Conservation (phyloP, 306 rosid genomes). For the Delonix regia region DNA sequence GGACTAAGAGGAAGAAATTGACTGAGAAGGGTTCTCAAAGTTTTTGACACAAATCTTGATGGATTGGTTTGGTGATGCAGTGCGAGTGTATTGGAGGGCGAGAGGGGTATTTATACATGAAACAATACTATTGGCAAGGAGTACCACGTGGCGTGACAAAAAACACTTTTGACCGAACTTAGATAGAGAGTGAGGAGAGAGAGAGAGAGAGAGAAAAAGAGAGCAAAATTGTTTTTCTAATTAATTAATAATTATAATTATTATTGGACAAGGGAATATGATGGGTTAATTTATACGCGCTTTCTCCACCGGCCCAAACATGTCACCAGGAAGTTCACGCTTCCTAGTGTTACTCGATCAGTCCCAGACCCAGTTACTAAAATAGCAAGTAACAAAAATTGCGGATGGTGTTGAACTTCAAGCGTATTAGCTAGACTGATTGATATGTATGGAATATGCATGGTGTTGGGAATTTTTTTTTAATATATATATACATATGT, state of each 20-base stretch:
- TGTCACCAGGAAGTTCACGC: slow-evolving; percentile 33
- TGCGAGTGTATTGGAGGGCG: slow-evolving; percentile 32
- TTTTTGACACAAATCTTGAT: slow-evolving; percentile 30
- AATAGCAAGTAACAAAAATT: background rate
- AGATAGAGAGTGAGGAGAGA: background rate
- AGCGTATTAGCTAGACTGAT: background rate
- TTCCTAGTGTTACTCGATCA: slow-evolving; percentile 20
- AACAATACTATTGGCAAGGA: slow-evolving; percentile 4
- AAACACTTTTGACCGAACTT: background rate
- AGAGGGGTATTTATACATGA: slow-evolving; percentile 40
- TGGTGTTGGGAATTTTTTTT: too few species aligned
- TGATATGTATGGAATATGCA: background rate
- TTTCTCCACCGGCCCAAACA: slow-evolving; percentile 57
- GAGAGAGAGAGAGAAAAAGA: background rate
- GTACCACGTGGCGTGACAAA: background rate
- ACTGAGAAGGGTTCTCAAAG: slow-evolving; percentile 15
- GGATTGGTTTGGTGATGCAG: slow-evolving; percentile 42
- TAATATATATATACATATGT: too few species aligned
- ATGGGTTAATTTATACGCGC: slow-evolving; percentile 44
- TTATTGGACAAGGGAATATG: background rate
- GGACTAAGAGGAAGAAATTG: slow-evolving; percentile 22
- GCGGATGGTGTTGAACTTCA: background rate
- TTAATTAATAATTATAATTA: background rate
- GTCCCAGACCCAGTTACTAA: slow-evolving; percentile 24
- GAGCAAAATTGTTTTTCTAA: slow-evolving; percentile 3